Evolutionary conservation across 2,329 filamentous ascomycete species (phyloP).

Genomic region (Alternaria solani): DNA sequence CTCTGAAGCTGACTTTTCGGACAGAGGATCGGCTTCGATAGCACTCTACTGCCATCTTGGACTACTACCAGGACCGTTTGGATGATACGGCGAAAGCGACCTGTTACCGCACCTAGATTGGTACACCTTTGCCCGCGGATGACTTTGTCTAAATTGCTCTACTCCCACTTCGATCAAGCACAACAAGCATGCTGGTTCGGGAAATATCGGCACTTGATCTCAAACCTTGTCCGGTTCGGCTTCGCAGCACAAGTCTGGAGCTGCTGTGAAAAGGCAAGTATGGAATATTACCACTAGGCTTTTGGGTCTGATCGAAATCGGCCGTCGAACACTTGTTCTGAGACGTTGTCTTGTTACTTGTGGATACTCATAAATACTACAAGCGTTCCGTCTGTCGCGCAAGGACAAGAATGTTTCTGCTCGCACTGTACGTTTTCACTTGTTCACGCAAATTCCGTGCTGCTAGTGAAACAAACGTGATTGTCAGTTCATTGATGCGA

Average conservation of each 20-base stretch:
- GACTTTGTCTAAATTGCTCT: not conserved
- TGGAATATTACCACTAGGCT: not conserved
- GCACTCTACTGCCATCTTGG: not conserved
- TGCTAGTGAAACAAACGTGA: not conserved
- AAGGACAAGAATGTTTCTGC: not conserved
- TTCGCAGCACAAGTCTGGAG: not conserved
- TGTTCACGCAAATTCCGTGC: not conserved
- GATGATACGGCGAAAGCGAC: not conserved
- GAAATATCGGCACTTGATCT: not conserved
- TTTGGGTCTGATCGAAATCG: not conserved
- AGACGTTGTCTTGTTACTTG: not conserved
- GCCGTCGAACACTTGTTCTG: not conserved
- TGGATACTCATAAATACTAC: not conserved
- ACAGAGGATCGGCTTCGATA: conserved; percentile 41
- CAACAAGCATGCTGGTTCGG: not conserved
- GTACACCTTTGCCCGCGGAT: not conserved
- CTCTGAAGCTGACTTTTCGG: conserved; percentile 28
- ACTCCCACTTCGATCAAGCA: not conserved
- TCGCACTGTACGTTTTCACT: not conserved
- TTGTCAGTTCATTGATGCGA: not conserved
- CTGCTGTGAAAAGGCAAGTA: not conserved
- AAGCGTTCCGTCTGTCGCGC: not conserved
- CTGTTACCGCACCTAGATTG: not conserved
- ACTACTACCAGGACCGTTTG: not conserved
- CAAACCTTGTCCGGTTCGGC: not conserved